Conservation (phyloP, 371 early-diverging fungal genomes). For the Haplosporangium sp. region DNA sequence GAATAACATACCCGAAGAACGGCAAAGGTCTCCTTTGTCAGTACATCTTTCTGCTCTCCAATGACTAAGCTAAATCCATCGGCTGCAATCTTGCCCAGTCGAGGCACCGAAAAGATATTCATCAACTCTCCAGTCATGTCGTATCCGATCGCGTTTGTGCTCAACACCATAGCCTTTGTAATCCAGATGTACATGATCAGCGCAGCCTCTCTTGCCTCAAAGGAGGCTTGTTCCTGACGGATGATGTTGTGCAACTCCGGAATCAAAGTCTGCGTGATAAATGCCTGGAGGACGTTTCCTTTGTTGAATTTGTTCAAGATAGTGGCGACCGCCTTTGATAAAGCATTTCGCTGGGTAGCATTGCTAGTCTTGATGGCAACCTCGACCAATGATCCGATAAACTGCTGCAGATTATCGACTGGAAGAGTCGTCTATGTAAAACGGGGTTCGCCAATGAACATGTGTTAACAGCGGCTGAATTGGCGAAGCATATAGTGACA, state of each 20-base stretch:
- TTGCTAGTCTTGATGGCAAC: constrained; percentile 60
- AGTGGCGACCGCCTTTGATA: constrained; percentile 66
- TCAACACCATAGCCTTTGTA: constrained; percentile 72
- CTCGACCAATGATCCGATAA: constrained; percentile 59
- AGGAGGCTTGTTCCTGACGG: constrained; percentile 21
- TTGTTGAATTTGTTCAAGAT: constrained; percentile 71
- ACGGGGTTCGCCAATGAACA: too few relatives aligned
- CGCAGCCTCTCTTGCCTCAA: constrained; percentile 39
- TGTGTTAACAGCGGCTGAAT: too few relatives aligned
- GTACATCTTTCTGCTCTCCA: constrained; percentile 71
- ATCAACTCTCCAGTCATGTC: constrained; percentile 70
- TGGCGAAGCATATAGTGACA: too few relatives aligned
- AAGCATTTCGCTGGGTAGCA: constrained; percentile 53
- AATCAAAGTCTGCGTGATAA: constrained; percentile 32
- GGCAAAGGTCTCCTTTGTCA: constrained; percentile 80
- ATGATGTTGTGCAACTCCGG: constrained; percentile 42
- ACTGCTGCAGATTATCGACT: constrained; percentile 60
- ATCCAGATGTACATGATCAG: constrained; percentile 61
- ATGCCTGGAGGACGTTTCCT: constrained; percentile 55
- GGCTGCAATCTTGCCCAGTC: constrained; percentile 65
- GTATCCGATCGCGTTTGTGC: constrained; percentile 64
- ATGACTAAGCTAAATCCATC: constrained; percentile 76
- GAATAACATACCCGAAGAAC: constrained; percentile 63
- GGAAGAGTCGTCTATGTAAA: constrained; percentile 59
- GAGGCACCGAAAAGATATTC: constrained; percentile 60